Conservation (phyloP, 257 asterid genomes). For the Paulownia fortunei region DNA sequence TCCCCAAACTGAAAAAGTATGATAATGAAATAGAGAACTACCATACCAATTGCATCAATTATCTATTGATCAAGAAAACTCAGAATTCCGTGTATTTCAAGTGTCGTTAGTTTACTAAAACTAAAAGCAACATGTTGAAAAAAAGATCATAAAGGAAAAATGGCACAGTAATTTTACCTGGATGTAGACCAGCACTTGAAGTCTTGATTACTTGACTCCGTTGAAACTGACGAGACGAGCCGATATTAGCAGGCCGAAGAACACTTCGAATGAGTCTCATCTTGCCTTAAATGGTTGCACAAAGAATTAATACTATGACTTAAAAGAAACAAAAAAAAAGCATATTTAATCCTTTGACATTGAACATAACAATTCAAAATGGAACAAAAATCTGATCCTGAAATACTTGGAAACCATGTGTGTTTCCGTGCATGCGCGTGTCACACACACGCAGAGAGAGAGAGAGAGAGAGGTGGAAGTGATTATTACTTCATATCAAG, state of each 20-base stretch:
- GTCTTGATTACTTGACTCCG: conserved; percentile 22
- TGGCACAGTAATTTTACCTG: conserved; percentile 30
- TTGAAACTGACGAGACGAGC: conserved; percentile 41
- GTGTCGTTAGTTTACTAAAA: not conserved
- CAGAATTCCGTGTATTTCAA: not conserved
- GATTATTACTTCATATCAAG: not conserved
- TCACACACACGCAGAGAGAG: no score
- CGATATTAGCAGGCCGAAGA: conserved; percentile 32
- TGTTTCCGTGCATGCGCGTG: not conserved
- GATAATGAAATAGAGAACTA: not conserved
- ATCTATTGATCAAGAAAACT: not conserved
- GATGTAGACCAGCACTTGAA: conserved; percentile 27
- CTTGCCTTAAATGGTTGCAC: conserved; percentile 24
- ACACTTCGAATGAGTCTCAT: conserved; percentile 43
- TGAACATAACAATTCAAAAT: not conserved
- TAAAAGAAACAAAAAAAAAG: not conserved
- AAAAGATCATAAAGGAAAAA: not conserved
- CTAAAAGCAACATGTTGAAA: not conserved
- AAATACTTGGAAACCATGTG: not conserved
- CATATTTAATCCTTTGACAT: not conserved
- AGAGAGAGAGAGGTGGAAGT: not conserved
- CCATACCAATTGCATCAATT: conserved; percentile 1
- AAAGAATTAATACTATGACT: not conserved
- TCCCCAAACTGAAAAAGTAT: not conserved
- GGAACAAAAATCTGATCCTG: not conserved